Evolutionary conservation across 1,284 basidiomycete species (phyloP).

Genomic region (Puccinia sorghi): DNA sequence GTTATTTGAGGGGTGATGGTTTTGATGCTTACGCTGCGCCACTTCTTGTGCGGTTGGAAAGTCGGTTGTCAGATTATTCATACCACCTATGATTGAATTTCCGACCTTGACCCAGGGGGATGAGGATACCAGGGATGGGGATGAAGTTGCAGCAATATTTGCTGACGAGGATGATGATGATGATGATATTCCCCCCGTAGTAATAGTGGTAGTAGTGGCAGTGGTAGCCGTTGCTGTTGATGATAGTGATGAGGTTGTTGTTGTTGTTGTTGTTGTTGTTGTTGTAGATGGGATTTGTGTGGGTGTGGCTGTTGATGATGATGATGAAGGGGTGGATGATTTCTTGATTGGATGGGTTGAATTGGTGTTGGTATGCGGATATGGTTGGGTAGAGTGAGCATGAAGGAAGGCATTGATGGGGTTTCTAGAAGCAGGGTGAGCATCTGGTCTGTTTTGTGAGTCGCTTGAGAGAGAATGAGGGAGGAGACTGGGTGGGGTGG

Average conservation of each 20-base stretch:
- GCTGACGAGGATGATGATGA: neutral
- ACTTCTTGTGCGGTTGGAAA: constrained; percentile 50
- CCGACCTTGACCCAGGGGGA: constrained; percentile 42
- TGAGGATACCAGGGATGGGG: constrained; percentile 4
- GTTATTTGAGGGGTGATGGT: neutral
- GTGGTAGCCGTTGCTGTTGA: neutral
- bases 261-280: neutral
- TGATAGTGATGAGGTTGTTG: neutral
- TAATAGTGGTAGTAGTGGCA: too few relatives aligned
- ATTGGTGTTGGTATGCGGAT: neutral
- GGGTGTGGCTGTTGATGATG: neutral
- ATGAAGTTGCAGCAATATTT: neutral
- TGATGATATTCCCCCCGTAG: too few relatives aligned
- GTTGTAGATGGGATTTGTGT: neutral
- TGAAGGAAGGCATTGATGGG: constrained; percentile 34
- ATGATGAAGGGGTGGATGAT: constrained; percentile 11
- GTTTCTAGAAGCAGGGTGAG: neutral
- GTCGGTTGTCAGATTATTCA: constrained; percentile 27
- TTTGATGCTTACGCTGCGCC: constrained; percentile 36
- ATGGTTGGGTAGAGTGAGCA: constrained; percentile 10
- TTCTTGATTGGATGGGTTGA: constrained; percentile 11
- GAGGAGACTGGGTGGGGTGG: constrained; percentile 1
- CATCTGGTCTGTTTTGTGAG: constrained; percentile 12
- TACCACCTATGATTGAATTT: constrained; percentile 17
- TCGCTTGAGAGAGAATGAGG: neutral